Base-by-base conservation (phyloP, 139 green algal genomes). In the Diplosphaera chodatii region DNA sequence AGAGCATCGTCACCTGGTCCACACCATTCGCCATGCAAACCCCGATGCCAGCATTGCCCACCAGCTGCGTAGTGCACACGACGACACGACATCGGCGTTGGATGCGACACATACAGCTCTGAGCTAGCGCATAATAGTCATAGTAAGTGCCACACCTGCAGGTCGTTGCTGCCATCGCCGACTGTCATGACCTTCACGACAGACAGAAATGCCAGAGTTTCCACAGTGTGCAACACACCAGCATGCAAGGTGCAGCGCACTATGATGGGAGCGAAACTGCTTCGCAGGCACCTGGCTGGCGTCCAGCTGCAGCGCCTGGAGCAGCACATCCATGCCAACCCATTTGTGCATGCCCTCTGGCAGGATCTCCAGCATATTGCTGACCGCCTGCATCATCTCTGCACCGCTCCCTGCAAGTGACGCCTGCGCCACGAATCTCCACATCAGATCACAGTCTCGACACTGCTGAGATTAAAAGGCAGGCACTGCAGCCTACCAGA, bases 11-110 rank as follows among this genome's bases (percentile, higher is more conserved):
- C 64, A 84, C 83, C 29, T 71, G 29, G 2, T 80, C 55, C 27
- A 94, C 89, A 5, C 90, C 94, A 68, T 98, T 99, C 30, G 82
- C 92, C 92, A 99, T 98, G 1, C 93, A 94, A n/a, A 98, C 82
- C 1, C 93, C 94, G 18, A 95, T 30, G 3, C 93, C 94, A 10
- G 78, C 91, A 25, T 77, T 72, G 1, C 71, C 27, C 21, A 98
- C 74, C 80, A 98, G 87, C 23, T 91, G 81, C 48, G 93, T 74
- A 68, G 98, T 93, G 31, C 80, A 80, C 13, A 3, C 25, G 48
- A 23, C 8, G 8, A 48, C 37, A 48, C 8, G 37, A 48, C 10
- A 13, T 8, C 37, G 37, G 37, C 8, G 37, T n/a, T n/a, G n/a
- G n/a, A n/a, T n/a, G n/a, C n/a, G n/a, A n/a, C n/a, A n/a, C n/a